Base-by-base conservation (phyloP, 306 rosid species). In the Delonix regia region DNA sequence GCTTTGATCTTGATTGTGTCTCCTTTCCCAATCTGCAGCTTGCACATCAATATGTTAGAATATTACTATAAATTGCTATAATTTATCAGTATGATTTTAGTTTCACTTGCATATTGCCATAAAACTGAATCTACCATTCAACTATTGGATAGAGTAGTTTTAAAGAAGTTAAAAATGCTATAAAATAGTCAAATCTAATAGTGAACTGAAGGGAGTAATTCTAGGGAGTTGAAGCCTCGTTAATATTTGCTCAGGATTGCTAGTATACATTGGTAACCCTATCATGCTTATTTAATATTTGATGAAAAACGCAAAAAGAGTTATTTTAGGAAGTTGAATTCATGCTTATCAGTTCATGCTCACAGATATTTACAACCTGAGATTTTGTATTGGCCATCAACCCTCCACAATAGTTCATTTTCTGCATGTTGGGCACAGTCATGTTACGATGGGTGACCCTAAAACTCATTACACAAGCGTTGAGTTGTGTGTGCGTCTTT, bases 291-390 rank as follows among this genome's bases (percentile, higher is more conserved):
- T 16, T 24, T 22, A 57, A 9, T 57, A 9, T 24, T 14, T 56
- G 52, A 56, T 8, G 41, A 49, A n/a, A 56, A 74, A 24, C 65
- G 11, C 25, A 8, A 1, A 8, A 22, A 48, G 53, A 36, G 7
- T 64, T 76, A 36, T n/a, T 52, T 52, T 24, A 8, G 18, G 39
- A 68, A 13, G 39, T 19, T 27, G 38, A 67, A 36, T 41, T n/a
- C n/a, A n/a, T n/a, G n/a, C n/a, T n/a, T n/a, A n/a, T 19, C 9
- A 56, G 68, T 16, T 8, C 4, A 21, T 7, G 51, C 41, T 64
- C 53, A 9, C 34, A 33, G 21, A 47, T 34, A 8, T 76, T 66
- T 51, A 24, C 73, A 49, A 75, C 59, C 21, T 75, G 61, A 24
- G 65, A 22, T 22, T 77, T 52, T 53, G 34, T 19, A n/a, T 39